These are phyloP conservation scores for Colletotrichum sp. DNA, from an alignment of 2,329 filamentous ascomycete genomes.

Conservation along the genomic window DNA sequence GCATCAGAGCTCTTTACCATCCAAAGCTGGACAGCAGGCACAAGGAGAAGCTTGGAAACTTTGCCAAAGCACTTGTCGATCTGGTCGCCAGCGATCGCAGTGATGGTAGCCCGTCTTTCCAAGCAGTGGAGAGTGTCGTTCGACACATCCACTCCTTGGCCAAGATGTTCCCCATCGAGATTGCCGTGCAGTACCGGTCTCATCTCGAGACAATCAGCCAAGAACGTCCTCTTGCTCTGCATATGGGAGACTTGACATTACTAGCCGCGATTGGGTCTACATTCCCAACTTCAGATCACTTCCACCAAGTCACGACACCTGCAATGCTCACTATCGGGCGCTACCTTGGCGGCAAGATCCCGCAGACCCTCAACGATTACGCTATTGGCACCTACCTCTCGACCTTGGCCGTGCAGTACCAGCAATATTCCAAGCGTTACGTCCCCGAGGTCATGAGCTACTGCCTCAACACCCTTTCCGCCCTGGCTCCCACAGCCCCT, in stretches of 20 bases:
- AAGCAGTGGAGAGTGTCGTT: constrained; percentile 77
- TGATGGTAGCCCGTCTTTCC: constrained; percentile 59
- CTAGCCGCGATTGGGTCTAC: constrained; percentile 83
- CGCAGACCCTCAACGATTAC: constrained; percentile 69
- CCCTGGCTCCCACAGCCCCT: constrained; percentile 63
- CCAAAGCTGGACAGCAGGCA: constrained; percentile 85
- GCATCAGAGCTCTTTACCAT: constrained; percentile 91
- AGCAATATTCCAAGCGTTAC: constrained; percentile 83
- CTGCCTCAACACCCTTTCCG: constrained; percentile 73
- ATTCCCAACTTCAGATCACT: constrained; percentile 96
- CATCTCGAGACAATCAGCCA: constrained; percentile 66
- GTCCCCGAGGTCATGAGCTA: constrained; percentile 89
- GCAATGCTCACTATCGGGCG: constrained; percentile 84
- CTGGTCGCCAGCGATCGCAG: constrained; percentile 52
- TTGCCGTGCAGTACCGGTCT: constrained; percentile 78
- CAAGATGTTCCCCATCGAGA: constrained; percentile 81
- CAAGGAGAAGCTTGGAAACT: constrained; percentile 78
- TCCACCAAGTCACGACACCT: constrained; percentile 93
- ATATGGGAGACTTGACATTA: constrained; percentile 77
- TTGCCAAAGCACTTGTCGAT: constrained; percentile 70
- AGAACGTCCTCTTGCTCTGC: constrained; percentile 56
- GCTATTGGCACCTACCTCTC: constrained; percentile 79
- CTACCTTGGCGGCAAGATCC: constrained; percentile 80
- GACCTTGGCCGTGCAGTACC: constrained; percentile 82
- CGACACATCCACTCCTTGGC: constrained; percentile 93